phyloP scores from a whole-genome alignment of 1,284 basidiomycete species.

The Tilletia caries region DNA sequence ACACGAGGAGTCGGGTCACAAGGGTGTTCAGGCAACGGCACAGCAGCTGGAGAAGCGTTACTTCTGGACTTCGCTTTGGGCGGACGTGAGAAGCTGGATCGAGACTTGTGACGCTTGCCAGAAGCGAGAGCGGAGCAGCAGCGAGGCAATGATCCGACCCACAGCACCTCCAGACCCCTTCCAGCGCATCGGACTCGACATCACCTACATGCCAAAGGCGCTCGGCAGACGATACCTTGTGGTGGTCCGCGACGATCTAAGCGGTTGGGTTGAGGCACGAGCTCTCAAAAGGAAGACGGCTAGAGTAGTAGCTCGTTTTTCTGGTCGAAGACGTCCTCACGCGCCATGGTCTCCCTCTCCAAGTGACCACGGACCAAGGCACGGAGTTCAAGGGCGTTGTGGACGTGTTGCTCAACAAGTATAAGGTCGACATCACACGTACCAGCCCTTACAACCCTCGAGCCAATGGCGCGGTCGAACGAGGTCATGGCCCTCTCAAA shows the following conservation, averaged over 20 bases:
- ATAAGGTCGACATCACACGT: not conserved
- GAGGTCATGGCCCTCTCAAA: not conserved
- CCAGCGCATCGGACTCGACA: not conserved
- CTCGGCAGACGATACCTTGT: slow-evolving; percentile 9
- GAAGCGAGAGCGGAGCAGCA: not conserved
- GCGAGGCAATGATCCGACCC: not conserved
- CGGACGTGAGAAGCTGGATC: not conserved
- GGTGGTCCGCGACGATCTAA: slow-evolving; percentile 18
- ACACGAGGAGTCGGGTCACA: not conserved
- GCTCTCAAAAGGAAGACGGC: slow-evolving; percentile 4
- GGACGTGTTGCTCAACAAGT: not conserved
- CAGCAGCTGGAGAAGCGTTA: not conserved
- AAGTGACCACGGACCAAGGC: not conserved
- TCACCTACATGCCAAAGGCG: slow-evolving; percentile 13
- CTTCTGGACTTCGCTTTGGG: not conserved
- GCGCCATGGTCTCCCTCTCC: slow-evolving; percentile 15
- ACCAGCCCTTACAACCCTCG: not conserved
- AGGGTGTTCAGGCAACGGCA: not conserved
- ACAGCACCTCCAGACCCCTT: not conserved
- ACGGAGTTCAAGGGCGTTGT: not conserved
- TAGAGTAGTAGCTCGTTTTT: slow-evolving; percentile 9
- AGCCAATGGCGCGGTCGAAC: not conserved
- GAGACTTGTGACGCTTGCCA: not conserved
- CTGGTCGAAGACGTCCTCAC: slow-evolving; percentile 6
- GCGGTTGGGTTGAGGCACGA: slow-evolving; percentile 16